Evolutionary conservation across 2,329 filamentous ascomycete genomes (phyloP), one percentile per base, ranked within the genome.

Genomic region (Colletotrichum sp.): DNA sequence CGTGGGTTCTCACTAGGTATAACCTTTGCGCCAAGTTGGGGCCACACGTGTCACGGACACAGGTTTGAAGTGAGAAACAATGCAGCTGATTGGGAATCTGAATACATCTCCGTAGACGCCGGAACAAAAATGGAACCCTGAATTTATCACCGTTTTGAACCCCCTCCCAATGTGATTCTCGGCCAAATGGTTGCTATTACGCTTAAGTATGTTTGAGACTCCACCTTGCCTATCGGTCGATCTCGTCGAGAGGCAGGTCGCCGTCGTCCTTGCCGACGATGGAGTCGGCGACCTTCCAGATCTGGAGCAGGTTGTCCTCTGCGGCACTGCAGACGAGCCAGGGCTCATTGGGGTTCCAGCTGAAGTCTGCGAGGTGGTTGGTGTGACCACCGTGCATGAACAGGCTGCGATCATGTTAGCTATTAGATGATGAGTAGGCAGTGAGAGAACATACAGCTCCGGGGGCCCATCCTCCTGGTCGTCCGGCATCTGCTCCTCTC

Each of bases 321-420:
- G 96, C 97, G 19, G 97, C 96, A 77, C 95, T 98, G 84, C 96
- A 96, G 79, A 99, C 94, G 71, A 98, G 92, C 98, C 98, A 99
- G 6, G 96, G 96, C 81, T 98, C 96, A 83, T 98, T 98, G 79
- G 93, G 92, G 85, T 99, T 99, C 96, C 96, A 99, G 86, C 94
- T 96, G 82, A 99, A 99, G 85, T 99, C 98, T 44, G 95, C 96
- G 77, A 99, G 92, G 79, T 98, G 94, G 86, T 98, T 98, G 13
- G 97, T 99, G 87, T 99, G 98, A 36, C 97, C 97, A 77, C 97
- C 97, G 82, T 99, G 97, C 96, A 99, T 98, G 86, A 99, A 99
- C 2, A 99, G 88, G 63, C 94, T 96, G 75, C 8, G 55, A 69
- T 39, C 22, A 6, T 78, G 78, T 83, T 78, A 83, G 79, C 67